Percentiles rank a stretch among this genome's conserved stretches.
phyloP scores from a whole-genome alignment of 305 asterid genomes.

The Rubia balearica region DNA sequence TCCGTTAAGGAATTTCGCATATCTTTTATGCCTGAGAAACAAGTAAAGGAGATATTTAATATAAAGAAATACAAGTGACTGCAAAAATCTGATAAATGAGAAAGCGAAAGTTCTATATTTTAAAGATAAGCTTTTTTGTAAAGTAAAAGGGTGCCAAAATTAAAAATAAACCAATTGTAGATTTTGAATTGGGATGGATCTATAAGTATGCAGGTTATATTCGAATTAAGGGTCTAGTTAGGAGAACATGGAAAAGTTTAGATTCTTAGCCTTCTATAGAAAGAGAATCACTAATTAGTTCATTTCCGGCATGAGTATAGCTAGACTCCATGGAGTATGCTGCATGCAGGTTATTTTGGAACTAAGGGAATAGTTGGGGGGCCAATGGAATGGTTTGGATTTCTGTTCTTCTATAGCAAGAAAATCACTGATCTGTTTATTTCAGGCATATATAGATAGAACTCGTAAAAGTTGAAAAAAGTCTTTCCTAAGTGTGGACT shows the following conservation, averaged over 20 bases:
- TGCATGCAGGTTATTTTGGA: neutral
- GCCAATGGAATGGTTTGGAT: neutral
- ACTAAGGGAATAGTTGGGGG: neutral
- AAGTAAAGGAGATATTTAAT: no score
- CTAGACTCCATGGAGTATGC: neutral
- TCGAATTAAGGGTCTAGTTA: neutral
- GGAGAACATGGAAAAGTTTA: neutral
- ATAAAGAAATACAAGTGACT: no score
- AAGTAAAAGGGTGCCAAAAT: no score
- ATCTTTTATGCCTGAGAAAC: neutral
- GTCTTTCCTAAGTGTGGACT: neutral
- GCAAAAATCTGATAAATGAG: no score
- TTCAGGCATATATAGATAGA: neutral
- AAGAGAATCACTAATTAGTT: neutral
- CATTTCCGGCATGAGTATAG: neutral
- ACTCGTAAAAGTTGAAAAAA: neutral
- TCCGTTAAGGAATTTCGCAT: neutral
- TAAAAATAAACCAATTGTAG: no score
- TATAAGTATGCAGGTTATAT: neutral
- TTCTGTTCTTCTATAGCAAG: neutral
- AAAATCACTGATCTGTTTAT: neutral
- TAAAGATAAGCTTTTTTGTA: no score
- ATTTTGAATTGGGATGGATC: neutral
- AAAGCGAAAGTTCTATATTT: no score
- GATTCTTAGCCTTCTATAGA: neutral